phyloP scores from a whole-genome alignment of 192 early-diverging fungal species.

The Linnemannia exigua region DNA sequence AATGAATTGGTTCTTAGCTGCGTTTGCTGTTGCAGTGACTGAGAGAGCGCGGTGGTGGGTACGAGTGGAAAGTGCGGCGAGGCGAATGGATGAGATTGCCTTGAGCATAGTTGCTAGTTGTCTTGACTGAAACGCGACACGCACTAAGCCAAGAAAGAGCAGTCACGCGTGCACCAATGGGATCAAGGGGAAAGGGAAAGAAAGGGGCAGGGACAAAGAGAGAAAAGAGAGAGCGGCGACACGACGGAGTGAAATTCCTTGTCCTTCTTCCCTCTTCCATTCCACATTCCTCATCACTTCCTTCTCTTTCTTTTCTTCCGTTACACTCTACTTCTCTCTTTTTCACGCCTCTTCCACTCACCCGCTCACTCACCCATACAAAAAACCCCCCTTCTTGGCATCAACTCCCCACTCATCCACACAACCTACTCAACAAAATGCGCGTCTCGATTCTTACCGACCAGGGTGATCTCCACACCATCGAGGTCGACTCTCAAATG shows the following conservation, averaged over 20 bases:
- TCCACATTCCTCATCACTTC: background rate
- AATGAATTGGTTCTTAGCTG: constrained; percentile 53
- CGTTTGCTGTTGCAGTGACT: no score
- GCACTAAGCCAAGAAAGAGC: background rate
- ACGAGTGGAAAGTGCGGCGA: no score
- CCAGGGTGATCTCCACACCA: constrained; percentile 68
- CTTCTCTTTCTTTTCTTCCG: background rate
- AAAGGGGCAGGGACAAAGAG: background rate
- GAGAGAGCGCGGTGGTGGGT: no score
- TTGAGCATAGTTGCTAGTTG: background rate
- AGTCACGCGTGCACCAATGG: background rate
- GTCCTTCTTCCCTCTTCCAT: constrained; percentile 4
- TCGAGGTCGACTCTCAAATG: constrained; percentile 83
- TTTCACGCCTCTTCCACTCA: background rate
- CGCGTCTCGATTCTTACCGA: constrained; percentile 71
- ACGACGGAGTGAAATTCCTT: background rate
- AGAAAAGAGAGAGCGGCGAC: background rate
- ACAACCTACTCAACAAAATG: constrained; percentile 52
- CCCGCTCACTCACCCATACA: background rate
- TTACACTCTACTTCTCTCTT: background rate
- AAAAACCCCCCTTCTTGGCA: background rate
- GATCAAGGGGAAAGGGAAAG: background rate
- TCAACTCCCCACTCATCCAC: background rate
- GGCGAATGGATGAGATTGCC: no score
- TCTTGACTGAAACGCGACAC: background rate